Base-by-base conservation (phyloP, 2,329 filamentous ascomycete genomes). In the Trichoderma citrinoviride region DNA sequence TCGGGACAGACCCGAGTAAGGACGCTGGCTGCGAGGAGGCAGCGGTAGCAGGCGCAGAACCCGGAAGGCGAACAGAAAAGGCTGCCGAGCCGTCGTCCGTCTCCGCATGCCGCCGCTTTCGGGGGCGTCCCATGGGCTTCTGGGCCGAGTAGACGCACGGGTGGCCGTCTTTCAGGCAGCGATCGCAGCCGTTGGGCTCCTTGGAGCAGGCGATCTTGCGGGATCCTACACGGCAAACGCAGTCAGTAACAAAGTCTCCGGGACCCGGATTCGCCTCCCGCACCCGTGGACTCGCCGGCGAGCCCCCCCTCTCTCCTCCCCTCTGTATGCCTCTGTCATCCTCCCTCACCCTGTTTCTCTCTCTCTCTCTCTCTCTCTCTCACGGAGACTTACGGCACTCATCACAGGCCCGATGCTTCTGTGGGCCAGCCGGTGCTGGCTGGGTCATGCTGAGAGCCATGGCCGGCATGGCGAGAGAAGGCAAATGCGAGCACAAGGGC, bases 171-270 rank as follows among this genome's bases (percentile, higher is more conserved):
- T 79, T 80, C 62, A 76, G 79, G 71, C 87, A 90, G 64, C 87
- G 82, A 7, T 79, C 76, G 73, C 87, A 90, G 64, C 86, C 85
- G 60, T 83, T 80, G 1, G 78, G 73, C 69, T 89, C 85, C 71
- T 89, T 89, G 46, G 85, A 83, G 73, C 87, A 90, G 52, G 86
- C 86, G 53, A 89, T 81, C 72, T 90, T 90, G 60, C 87, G 82
- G 25, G 79, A 78, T 70, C 87, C 87, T 89, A 66, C 27, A 65
- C 15, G 37, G 25, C n/a, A 17, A 40, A 44, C 17, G 43, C 21
- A 58, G 64, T 61, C 47, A 61, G 58, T 67, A 65, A 58, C 75
- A 72, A 74, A 73, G 70, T 72, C 67, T 70, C 73, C 69, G 71
- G 72, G 47, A 68, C 47, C 17, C 23, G 17, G 25, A 17, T 25